Evolutionary conservation across 2,329 filamentous ascomycete genomes (phyloP).

Genomic region (Lasiodiplodia gonubiensis): DNA sequence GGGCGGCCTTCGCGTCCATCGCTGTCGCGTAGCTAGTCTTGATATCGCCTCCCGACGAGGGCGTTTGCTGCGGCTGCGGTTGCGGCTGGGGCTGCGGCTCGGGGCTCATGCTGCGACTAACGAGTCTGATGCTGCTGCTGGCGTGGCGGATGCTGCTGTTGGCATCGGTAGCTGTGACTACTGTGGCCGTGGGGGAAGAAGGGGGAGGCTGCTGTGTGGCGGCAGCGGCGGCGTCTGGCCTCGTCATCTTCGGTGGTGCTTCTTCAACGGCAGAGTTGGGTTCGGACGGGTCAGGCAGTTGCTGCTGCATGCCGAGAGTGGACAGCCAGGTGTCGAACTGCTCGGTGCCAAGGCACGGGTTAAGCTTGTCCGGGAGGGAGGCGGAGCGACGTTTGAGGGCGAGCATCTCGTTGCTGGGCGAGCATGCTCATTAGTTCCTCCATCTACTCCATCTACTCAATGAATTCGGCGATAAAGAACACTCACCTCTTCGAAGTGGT

Average conservation of each 20-base stretch:
- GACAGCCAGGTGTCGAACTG: conserved; percentile 33
- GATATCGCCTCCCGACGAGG: neutral
- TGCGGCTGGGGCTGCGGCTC: neutral
- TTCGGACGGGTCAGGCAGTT: neutral
- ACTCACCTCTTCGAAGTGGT: neutral
- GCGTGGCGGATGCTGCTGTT: neutral
- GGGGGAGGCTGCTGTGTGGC: neutral
- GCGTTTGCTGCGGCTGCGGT: too few relatives aligned
- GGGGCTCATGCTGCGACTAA: neutral
- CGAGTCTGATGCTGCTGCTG: neutral
- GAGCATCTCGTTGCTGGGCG: conserved; percentile 17
- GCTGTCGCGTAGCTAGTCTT: neutral
- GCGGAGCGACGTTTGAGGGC: conserved; percentile 19
- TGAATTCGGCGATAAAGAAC: neutral
- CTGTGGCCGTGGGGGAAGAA: neutral
- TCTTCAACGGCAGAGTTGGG: neutral
- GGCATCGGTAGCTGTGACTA: neutral
- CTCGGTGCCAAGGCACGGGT: conserved; percentile 30
- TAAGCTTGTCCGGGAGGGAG: conserved; percentile 22
- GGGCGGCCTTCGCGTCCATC: conserved; percentile 26
- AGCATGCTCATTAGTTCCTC: neutral
- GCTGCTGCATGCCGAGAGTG: conserved; percentile 22
- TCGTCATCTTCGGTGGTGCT: neutral
- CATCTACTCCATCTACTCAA: too few relatives aligned
- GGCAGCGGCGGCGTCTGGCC: too few relatives aligned